A percentile compares a stretch with the other conserved stretches of the same genome.
Conservation (phyloP, 805 yeast genomes). For the Tetrapisispora fleetii region DNA sequence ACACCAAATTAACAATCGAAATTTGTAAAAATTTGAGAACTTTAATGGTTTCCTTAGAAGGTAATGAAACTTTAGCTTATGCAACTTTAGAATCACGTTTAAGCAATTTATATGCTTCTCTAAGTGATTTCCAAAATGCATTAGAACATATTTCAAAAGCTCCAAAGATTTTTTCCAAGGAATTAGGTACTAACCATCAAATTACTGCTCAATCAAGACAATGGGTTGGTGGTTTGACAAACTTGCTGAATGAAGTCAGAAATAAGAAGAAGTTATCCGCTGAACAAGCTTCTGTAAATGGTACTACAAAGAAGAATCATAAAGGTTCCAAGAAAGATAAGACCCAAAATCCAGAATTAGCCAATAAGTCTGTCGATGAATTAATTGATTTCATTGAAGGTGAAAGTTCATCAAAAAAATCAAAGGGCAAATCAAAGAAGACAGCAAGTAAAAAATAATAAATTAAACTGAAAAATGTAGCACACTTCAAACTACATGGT, state of each 20-base stretch:
- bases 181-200: conserved; percentile 58
- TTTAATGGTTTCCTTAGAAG: conserved; percentile 42
- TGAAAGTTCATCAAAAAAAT: conserved; percentile 18
- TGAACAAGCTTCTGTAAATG: conserved; percentile 17
- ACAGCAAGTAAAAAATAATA: conserved; percentile 12
- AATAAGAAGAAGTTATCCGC: conserved; percentile 22
- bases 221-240: conserved; percentile 50
- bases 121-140: conserved; percentile 46
- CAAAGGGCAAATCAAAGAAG: conserved; percentile 16
- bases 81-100: conserved; percentile 61
- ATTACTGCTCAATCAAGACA: conserved; percentile 57
- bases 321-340: conserved; percentile 26
- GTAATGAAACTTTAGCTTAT: conserved; percentile 48
- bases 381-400: conserved; percentile 56
- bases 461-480: background rate
- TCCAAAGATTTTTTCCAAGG: conserved; percentile 42
- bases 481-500: background rate
- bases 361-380: conserved; percentile 61
- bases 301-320: conserved; percentile 6
- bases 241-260: conserved; percentile 24
- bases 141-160: conserved; percentile 47
- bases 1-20: conserved; percentile 41
- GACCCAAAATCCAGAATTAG: conserved; percentile 43
- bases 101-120: conserved; percentile 48
- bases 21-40: conserved; percentile 47